A percentile compares a stretch with the other conserved stretches of the same genome.
phyloP scores from a whole-genome alignment of 192 early-diverging fungal species.

The Coemansia sp. region DNA sequence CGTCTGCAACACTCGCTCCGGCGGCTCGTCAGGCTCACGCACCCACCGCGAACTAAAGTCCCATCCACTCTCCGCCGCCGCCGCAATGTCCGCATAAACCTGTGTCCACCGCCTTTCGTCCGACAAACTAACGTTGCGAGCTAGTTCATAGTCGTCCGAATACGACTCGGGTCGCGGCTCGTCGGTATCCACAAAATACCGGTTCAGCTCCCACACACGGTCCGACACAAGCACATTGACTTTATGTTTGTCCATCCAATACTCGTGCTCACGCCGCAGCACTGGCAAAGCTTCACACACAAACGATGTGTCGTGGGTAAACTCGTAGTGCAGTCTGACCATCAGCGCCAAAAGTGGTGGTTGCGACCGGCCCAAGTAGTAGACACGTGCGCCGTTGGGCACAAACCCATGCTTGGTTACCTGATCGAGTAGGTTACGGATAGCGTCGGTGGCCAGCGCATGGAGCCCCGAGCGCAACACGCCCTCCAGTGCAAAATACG shows the following conservation, averaged over 20 bases:
- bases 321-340: slow-evolving; percentile 61
- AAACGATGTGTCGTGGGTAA: slow-evolving; percentile 54
- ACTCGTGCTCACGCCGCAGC: slow-evolving; percentile 62
- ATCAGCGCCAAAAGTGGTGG: slow-evolving; percentile 72
- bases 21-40: slow-evolving; percentile 16
- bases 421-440: slow-evolving; percentile 62
- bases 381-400: slow-evolving; percentile 73
- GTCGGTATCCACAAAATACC: slow-evolving; percentile 58
- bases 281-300: slow-evolving; percentile 55
- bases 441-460: slow-evolving; percentile 55
- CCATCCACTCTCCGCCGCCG: slow-evolving; percentile 73
- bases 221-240: slow-evolving; percentile 33
- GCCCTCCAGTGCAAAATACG: slow-evolving; percentile 68
- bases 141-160: slow-evolving; percentile 59
- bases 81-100: slow-evolving; percentile 65
- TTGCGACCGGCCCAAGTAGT: slow-evolving; percentile 74
- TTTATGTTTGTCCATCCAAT: slow-evolving; percentile 60
- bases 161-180: slow-evolving; percentile 69
- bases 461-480: slow-evolving; percentile 58
- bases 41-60: slow-evolving; percentile 71
- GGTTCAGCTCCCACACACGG: slow-evolving; percentile 33
- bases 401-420: slow-evolving; percentile 67
- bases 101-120: slow-evolving; percentile 13
- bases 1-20: slow-evolving; percentile 47
- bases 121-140: slow-evolving; percentile 41